phyloP scores from a whole-genome alignment of 495 filamentous ascomycete genomes.

The Niebla homalea region DNA sequence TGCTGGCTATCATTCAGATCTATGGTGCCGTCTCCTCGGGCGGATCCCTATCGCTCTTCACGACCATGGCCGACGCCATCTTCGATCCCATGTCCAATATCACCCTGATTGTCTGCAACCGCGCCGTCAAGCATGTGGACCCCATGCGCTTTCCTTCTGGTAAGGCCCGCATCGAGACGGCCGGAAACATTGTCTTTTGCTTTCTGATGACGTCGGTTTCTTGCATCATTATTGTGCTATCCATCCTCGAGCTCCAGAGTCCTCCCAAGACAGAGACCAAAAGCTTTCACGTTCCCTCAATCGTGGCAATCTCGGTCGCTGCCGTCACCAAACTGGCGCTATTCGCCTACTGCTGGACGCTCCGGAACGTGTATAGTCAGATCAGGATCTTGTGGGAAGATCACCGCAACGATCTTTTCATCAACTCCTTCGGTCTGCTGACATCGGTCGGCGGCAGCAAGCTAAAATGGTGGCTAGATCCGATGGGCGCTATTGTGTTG shows the following conservation, averaged over 20 bases:
- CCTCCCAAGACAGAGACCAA: constrained; percentile 30
- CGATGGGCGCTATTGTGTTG: constrained; percentile 77
- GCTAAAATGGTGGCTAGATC: constrained; percentile 90
- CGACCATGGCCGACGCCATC: constrained; percentile 92
- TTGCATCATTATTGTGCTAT: constrained; percentile 79
- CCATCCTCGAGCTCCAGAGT: constrained; percentile 51
- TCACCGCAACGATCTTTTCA: constrained; percentile 76
- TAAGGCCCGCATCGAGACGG: constrained; percentile 89
- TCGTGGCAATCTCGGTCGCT: constrained; percentile 76
- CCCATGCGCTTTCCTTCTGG: constrained; percentile 82
- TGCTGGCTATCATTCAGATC: constrained; percentile 66
- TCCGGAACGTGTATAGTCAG: constrained; percentile 80
- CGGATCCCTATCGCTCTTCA: constrained; percentile 84
- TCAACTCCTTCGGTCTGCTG: constrained; percentile 84
- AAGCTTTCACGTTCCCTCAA: constrained; percentile 66
- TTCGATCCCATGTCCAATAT: constrained; percentile 92
- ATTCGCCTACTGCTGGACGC: constrained; percentile 84
- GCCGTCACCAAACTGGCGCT: constrained; percentile 72
- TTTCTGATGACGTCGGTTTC: constrained; percentile 93
- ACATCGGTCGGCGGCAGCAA: constrained; percentile 79
- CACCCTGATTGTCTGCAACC: constrained; percentile 74
- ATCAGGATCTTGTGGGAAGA: constrained; percentile 89
- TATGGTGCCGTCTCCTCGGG: constrained; percentile 73
- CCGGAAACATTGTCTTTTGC: constrained; percentile 94
- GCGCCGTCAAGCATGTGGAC: constrained; percentile 80